A percentile compares a stretch with the other conserved stretches of the same genome.
Evolutionary conservation across 2,329 filamentous ascomycete genomes (phyloP).

Genomic region (Ophiostoma quercus): DNA sequence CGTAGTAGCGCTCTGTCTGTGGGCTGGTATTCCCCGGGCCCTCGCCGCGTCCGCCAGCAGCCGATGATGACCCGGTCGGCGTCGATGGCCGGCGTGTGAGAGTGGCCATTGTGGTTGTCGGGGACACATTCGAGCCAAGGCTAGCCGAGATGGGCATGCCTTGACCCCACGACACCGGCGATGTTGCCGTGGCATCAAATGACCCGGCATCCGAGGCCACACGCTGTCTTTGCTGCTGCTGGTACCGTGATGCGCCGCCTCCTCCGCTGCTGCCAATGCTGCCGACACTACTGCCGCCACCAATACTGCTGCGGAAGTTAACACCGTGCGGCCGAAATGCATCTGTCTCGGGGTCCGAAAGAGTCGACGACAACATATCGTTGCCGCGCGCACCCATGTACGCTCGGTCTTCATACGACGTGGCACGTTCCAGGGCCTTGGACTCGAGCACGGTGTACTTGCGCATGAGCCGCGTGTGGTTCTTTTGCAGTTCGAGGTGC

Average conservation of each 20-base stretch:
- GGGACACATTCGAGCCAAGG: conserved; percentile 28
- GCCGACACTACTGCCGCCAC: conserved; percentile 31
- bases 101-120: conserved; percentile 26
- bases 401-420: conserved; percentile 14
- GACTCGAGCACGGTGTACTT: conserved; percentile 50
- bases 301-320: not conserved
- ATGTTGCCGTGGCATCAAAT: conserved; percentile 33
- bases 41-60: conserved; percentile 14
- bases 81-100: conserved; percentile 34
- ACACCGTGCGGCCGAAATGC: conserved; percentile 36
- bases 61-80: not conserved
- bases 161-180: conserved; percentile 27
- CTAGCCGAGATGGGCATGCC: conserved; percentile 33
- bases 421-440: conserved; percentile 21
- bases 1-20: conserved; percentile 39
- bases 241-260: not conserved
- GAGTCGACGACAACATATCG: not conserved
- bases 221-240: conserved; percentile 33
- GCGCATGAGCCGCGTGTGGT: conserved; percentile 45
- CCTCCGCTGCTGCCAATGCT: conserved; percentile 29
- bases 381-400: conserved; percentile 19
- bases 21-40: conserved; percentile 36
- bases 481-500: conserved; percentile 50
- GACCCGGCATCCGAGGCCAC: conserved; percentile 42
- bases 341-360: conserved; percentile 32